Evolutionary conservation across 2,329 filamentous ascomycete species (phyloP).

Genomic region (Aspergillus nomiae): DNA sequence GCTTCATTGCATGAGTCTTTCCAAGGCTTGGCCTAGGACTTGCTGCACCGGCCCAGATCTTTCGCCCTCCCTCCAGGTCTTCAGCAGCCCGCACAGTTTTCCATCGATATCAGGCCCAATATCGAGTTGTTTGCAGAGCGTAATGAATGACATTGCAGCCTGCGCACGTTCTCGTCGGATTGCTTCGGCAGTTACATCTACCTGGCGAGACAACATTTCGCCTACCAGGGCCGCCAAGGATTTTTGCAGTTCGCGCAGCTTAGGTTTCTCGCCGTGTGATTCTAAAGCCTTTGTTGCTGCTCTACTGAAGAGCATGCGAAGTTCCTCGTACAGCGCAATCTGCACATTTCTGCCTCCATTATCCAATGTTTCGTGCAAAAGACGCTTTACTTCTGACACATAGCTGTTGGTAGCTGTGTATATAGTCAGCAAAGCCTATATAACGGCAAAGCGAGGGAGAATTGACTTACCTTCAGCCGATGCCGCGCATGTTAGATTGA

Average conservation of each 20-base stretch:
- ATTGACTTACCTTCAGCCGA: slow-evolving; percentile 28
- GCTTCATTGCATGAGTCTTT: slow-evolving; percentile 7
- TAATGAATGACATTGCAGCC: slow-evolving; percentile 35
- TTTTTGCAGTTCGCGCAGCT: slow-evolving; percentile 27
- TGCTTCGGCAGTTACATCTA: slow-evolving; percentile 38
- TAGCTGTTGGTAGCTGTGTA: slow-evolving; percentile 33
- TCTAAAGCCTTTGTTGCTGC: slow-evolving; percentile 29
- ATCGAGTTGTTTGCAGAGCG: slow-evolving; percentile 22
- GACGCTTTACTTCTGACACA: slow-evolving; percentile 30
- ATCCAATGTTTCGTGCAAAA: slow-evolving; percentile 32
- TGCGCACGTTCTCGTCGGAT: slow-evolving; percentile 42
- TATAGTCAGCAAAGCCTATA: slow-evolving; percentile 25
- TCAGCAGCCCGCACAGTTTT: slow-evolving; percentile 25
- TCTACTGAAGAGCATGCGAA: slow-evolving; percentile 35
- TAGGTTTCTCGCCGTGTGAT: slow-evolving; percentile 11
- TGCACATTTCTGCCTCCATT: slow-evolving; percentile 39
- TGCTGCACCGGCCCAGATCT: slow-evolving; percentile 41
- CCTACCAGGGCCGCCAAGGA: slow-evolving; percentile 31
- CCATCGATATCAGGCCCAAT: slow-evolving; percentile 22
- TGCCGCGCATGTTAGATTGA: slow-evolving; percentile 31
- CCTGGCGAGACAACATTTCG: slow-evolving; percentile 33
- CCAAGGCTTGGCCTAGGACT: slow-evolving; percentile 36
- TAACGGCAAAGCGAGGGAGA: neutral
- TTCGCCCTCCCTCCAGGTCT: slow-evolving; percentile 41
- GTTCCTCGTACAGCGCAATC: slow-evolving; percentile 36